Evolutionary conservation across 768 basidiomycete species (phyloP).

Genomic region (Calocybe indica): DNA sequence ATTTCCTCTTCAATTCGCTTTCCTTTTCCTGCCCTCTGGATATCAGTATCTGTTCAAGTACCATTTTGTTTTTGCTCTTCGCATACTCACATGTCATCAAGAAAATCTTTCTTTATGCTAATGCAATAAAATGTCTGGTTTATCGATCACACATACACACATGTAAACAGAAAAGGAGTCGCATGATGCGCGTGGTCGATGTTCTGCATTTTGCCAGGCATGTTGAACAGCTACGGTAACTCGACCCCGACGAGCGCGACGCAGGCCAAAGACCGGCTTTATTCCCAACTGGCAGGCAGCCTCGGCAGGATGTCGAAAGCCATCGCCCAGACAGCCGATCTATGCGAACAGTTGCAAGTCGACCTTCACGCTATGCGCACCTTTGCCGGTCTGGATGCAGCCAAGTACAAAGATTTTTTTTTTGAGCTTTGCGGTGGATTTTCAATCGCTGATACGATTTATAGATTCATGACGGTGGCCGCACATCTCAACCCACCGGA

Average conservation of each 20-base stretch:
- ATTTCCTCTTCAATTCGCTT: no score
- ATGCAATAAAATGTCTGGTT: no score
- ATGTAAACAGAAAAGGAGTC: no score
- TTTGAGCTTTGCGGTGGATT: not conserved
- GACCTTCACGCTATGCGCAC: conserved; percentile 76
- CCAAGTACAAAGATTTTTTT: conserved; percentile 51
- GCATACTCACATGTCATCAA: no score
- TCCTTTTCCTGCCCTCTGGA: no score
- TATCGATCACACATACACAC: no score
- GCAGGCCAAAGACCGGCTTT: conserved; percentile 77
- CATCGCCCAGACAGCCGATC: conserved; percentile 65
- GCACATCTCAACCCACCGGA: conserved; percentile 29
- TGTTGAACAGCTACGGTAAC: not conserved
- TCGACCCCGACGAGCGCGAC: conserved; percentile 53
- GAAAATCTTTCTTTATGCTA: no score
- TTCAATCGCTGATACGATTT: not conserved
- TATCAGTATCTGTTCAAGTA: no score
- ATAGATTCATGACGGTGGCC: conserved; percentile 38
- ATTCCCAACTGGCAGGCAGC: conserved; percentile 67
- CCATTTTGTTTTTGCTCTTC: no score
- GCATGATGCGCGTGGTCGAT: no score
- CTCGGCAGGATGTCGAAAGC: conserved; percentile 63
- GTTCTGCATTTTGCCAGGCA: no score
- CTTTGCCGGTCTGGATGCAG: conserved; percentile 73
- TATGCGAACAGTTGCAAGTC: conserved; percentile 70